Evolutionary conservation across 345 rosid species (phyloP).

Genomic region (Fremontodendron californicum): DNA sequence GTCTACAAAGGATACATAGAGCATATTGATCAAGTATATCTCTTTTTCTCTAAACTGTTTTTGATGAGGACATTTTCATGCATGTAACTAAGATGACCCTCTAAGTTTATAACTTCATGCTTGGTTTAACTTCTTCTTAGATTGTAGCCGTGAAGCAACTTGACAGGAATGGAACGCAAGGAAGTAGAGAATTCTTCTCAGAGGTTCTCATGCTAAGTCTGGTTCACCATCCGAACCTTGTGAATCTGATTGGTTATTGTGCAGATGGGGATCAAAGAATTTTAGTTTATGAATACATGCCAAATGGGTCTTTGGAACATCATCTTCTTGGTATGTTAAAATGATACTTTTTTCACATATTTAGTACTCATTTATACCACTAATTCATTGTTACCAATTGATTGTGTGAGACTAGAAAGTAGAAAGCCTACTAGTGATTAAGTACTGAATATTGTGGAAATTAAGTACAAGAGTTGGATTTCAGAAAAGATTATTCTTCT

Average conservation of each 20-base stretch:
- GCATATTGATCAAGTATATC: conserved; percentile 31
- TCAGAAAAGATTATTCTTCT: not conserved
- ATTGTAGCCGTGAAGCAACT: conserved; percentile 64
- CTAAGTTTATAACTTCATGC: not conserved
- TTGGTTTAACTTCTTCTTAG: conserved; percentile 25
- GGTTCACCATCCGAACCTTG: conserved; percentile 56
- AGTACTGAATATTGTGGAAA: not conserved
- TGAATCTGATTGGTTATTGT: conserved; percentile 60
- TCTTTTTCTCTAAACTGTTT: not conserved
- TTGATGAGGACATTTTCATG: not conserved
- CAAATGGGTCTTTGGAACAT: conserved; percentile 56
- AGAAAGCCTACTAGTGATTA: not conserved
- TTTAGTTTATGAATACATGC: conserved; percentile 59
- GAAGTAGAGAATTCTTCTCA: conserved; percentile 62
- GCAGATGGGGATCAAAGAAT: conserved; percentile 62
- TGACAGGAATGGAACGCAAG: conserved; percentile 57
- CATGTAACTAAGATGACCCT: not conserved
- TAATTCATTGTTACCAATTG: not conserved
- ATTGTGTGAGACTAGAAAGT: not conserved
- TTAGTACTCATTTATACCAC: not conserved
- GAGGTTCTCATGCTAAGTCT: conserved; percentile 62
- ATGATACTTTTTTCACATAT: not conserved
- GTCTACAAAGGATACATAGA: conserved; percentile 54
- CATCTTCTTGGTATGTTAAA: conserved; percentile 53
- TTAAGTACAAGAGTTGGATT: not conserved